phyloP scores from a whole-genome alignment of 768 basidiomycete species.

The Sporobolomyces pararoseus region DNA sequence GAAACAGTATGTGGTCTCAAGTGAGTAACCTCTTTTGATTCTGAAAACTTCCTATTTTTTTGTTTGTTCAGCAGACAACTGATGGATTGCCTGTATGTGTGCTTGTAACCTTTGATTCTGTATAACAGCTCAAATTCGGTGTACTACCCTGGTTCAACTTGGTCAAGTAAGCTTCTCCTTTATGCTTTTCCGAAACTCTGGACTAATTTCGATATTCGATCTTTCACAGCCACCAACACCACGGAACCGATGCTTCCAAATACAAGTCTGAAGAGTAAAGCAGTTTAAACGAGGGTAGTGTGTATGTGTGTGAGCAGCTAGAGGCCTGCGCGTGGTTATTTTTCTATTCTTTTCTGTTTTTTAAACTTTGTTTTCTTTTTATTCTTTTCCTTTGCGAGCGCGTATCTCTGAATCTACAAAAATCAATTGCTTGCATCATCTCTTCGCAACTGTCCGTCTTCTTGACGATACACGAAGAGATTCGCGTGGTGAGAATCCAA shows the following conservation, averaged over 20 bases:
- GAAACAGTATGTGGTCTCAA: constrained; percentile 89
- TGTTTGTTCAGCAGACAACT: no score
- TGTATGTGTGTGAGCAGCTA: no score
- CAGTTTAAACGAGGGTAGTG: neutral
- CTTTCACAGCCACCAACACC: constrained; percentile 41
- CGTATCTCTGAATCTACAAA: no score
- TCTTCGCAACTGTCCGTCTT: no score
- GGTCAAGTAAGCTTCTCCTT: constrained; percentile 57
- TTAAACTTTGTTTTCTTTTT: neutral
- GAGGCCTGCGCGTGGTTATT: neutral
- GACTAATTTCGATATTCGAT: neutral
- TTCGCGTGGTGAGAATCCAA: no score
- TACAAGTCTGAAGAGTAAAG: constrained; percentile 35
- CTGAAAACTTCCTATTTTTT: neutral
- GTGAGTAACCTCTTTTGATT: neutral
- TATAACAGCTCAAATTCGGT: constrained; percentile 74
- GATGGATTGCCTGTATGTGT: no score
- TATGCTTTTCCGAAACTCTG: neutral
- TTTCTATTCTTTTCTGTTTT: neutral
- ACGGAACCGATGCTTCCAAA: constrained; percentile 44
- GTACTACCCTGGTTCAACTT: constrained; percentile 68
- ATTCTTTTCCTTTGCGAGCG: no score
- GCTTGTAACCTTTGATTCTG: no score
- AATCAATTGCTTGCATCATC: no score
- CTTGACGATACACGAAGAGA: no score